phyloP scores from a whole-genome alignment of 768 basidiomycete species.

The Aureoboletus auriporus region DNA sequence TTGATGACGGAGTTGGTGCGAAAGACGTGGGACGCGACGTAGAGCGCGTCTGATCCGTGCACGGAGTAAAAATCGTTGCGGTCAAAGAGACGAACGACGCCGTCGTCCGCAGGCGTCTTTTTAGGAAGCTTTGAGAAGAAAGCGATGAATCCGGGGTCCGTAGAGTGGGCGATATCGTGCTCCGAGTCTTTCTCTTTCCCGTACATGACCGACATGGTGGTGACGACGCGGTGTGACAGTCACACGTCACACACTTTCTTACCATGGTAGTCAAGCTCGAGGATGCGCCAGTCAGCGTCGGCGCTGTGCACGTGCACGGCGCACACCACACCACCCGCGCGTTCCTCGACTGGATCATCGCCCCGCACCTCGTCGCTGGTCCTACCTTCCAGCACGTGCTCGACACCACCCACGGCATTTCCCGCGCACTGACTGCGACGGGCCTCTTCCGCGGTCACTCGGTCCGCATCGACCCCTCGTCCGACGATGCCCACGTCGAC shows the following conservation, averaged over 20 bases:
- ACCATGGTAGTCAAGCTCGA: constrained; percentile 32
- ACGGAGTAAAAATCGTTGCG: constrained; percentile 83
- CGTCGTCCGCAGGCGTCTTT: constrained; percentile 66
- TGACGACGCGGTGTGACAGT: constrained; percentile 17
- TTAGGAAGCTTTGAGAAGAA: constrained; percentile 60
- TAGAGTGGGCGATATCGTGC: constrained; percentile 20
- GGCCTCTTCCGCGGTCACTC: constrained; percentile 74
- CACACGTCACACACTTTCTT: constrained; percentile 13
- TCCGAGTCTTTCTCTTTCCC: constrained; percentile 58
- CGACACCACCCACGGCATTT: constrained; percentile 62
- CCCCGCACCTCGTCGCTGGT: constrained; percentile 49
- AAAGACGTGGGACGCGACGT: constrained; percentile 77
- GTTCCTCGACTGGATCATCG: constrained; percentile 77
- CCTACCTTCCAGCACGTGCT: constrained; percentile 61
- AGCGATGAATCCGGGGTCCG: constrained; percentile 69
- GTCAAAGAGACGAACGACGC: constrained; percentile 85
- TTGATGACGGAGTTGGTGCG: constrained; percentile 92
- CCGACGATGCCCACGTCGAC: constrained; percentile 61
- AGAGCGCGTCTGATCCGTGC: constrained; percentile 86
- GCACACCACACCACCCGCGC: constrained; percentile 67
- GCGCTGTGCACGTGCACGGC: constrained; percentile 79
- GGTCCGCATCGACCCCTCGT: constrained; percentile 55
- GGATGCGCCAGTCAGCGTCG: constrained; percentile 61
- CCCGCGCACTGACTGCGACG: constrained; percentile 61
- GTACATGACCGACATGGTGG: constrained; percentile 53